Conservation (phyloP, 2,329 filamentous ascomycete species). For the Fusarium incarnatum region DNA sequence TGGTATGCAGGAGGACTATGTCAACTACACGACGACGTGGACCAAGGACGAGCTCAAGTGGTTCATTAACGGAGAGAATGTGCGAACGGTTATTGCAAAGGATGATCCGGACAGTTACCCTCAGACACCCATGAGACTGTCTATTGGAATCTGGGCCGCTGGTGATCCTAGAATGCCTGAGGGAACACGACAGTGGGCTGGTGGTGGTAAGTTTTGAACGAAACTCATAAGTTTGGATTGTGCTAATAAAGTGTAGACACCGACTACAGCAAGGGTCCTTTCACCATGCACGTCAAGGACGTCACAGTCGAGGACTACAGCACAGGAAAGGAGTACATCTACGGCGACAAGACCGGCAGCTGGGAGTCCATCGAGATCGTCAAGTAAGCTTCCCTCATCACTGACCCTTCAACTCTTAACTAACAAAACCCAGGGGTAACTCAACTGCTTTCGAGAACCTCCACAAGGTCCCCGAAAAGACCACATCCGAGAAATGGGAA, state of each 20-base stretch:
- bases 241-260: conserved; percentile 55
- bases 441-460: conserved; percentile 65
- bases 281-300: conserved; percentile 78
- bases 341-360: conserved; percentile 69
- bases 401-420: neutral
- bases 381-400: conserved; percentile 55
- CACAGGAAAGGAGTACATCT: conserved; percentile 73
- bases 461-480: conserved; percentile 54
- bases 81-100: conserved; percentile 71
- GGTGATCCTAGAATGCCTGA: conserved; percentile 66
- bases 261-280: conserved; percentile 74
- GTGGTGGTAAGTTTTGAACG: conserved; percentile 59
- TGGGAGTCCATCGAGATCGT: conserved; percentile 72
- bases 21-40: conserved; percentile 84
- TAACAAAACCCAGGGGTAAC: conserved; percentile 60
- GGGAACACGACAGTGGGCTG: conserved; percentile 76
- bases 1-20: conserved; percentile 69
- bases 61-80: conserved; percentile 74
- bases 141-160: conserved; percentile 74
- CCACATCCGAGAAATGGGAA: conserved; percentile 65
- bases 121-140: conserved; percentile 80
- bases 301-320: conserved; percentile 67
- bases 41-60: conserved; percentile 74
- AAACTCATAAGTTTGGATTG: accelerated
- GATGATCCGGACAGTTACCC: conserved; percentile 75